phyloP scores from a whole-genome alignment of 2,329 filamentous ascomycete genomes.

The Xylariales sp. region DNA sequence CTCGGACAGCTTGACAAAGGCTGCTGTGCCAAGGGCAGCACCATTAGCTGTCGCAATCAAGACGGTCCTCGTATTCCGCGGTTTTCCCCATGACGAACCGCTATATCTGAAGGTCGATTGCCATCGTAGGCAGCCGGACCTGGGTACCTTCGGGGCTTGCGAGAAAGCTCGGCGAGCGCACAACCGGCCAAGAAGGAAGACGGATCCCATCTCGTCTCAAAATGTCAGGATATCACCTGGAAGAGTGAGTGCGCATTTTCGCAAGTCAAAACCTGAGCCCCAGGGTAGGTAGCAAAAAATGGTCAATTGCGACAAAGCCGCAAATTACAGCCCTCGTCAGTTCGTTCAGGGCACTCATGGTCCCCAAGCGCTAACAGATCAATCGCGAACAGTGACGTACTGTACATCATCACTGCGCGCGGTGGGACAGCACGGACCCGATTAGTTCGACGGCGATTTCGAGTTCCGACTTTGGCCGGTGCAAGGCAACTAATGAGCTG shows the following conservation, averaged over 20 bases:
- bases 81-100: slow-evolving; percentile 8
- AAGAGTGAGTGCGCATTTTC: slow-evolving; percentile 9
- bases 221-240: neutral
- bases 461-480: neutral
- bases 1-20: slow-evolving; percentile 55
- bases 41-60: slow-evolving; percentile 35
- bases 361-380: neutral
- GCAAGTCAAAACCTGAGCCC: no score
- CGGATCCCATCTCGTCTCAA: slow-evolving; percentile 40
- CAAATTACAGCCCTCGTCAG: no score
- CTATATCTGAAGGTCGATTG: slow-evolving; percentile 17
- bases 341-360: neutral
- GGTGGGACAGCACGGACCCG: no score
- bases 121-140: slow-evolving; percentile 9
- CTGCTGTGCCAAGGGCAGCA: slow-evolving; percentile 45
- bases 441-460: neutral
- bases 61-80: slow-evolving; percentile 25
- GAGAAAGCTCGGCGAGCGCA: slow-evolving; percentile 33
- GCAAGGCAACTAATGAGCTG: neutral
- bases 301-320: neutral
- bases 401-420: no score
- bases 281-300: no score
- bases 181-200: slow-evolving; percentile 37
- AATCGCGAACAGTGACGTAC: slow-evolving; percentile 8
- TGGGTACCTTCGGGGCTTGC: slow-evolving; percentile 5